Percentiles rank a stretch among this genome's conserved stretches.
Evolutionary conservation across 345 rosid species (phyloP).

Genomic region (Lagerstroemia speciosa): DNA sequence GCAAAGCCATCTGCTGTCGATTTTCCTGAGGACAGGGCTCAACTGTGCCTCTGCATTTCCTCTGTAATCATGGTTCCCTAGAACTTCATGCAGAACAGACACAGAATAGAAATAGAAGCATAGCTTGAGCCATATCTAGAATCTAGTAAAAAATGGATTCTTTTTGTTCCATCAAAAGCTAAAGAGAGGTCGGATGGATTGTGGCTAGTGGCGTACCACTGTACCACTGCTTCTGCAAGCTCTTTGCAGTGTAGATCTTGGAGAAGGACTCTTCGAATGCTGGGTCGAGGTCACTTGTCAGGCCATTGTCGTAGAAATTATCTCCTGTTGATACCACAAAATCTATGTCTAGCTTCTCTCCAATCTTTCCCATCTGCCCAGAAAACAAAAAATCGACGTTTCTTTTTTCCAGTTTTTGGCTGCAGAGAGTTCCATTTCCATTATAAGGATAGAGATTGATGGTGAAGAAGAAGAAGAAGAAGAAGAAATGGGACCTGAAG

Average conservation of each 20-base stretch:
- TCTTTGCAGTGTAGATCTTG: slow-evolving; percentile 48
- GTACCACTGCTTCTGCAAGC: slow-evolving; percentile 82
- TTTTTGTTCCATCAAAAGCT: too few species aligned
- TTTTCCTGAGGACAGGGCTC: slow-evolving; percentile 37
- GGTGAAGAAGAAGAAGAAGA: not conserved
- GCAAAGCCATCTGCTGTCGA: slow-evolving; percentile 71
- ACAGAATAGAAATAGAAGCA: not conserved
- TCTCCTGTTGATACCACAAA: slow-evolving; percentile 87
- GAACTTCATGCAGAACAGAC: slow-evolving; percentile 16
- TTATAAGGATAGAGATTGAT: not conserved
- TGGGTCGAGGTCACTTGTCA: slow-evolving; percentile 34
- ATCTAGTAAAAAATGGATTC: not conserved
- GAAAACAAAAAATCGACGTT: not conserved
- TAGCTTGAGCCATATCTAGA: not conserved
- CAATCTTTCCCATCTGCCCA: slow-evolving; percentile 66
- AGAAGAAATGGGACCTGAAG: slow-evolving; percentile 31
- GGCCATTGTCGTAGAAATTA: slow-evolving; percentile 76
- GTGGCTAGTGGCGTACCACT: slow-evolving; percentile 28
- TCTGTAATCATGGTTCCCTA: slow-evolving; percentile 75
- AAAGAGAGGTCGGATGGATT: too few species aligned
- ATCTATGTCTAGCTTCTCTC: slow-evolving; percentile 47
- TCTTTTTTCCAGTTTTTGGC: not conserved
- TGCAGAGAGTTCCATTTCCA: not conserved
- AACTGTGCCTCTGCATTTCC: slow-evolving; percentile 63
- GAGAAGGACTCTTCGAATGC: slow-evolving; percentile 63